Percentiles rank a stretch among this genome's conserved stretches.
Conservation (phyloP, 805 yeast genomes). For the Candida patagonica region DNA sequence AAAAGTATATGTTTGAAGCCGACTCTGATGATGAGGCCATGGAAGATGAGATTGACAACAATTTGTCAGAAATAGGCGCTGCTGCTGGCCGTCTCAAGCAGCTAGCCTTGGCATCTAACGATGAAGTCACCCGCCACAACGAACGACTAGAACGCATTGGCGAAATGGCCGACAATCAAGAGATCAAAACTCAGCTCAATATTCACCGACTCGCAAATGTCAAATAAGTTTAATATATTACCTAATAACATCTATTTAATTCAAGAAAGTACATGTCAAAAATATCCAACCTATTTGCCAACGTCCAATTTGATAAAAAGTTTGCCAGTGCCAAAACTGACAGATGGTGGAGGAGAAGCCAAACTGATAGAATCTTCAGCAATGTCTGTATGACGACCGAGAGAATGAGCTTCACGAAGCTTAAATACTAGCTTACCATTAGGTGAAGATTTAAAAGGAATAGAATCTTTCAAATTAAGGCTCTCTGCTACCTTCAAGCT, state of each 20-base stretch:
- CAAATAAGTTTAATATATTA: conserved; percentile 10
- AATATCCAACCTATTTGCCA: too few species aligned
- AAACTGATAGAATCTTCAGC: conserved; percentile 45
- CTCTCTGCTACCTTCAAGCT: conserved; percentile 43
- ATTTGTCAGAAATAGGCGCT: conserved; percentile 66
- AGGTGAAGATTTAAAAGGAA: conserved; percentile 56
- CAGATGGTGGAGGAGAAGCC: background rate
- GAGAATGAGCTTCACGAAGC: conserved; percentile 57
- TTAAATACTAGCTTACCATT: conserved; percentile 52
- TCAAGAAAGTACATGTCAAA: too few species aligned
- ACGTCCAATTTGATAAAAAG: background rate
- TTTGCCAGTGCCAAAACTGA: background rate
- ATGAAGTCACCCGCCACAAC: conserved; percentile 75
- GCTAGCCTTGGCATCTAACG: conserved; percentile 62
- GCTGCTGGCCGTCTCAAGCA: conserved; percentile 62
- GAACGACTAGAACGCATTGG: conserved; percentile 63
- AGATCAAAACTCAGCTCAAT: conserved; percentile 73
- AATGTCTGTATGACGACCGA: conserved; percentile 60
- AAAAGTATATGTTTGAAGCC: conserved; percentile 71
- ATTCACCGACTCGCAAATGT: conserved; percentile 49
- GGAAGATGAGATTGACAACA: conserved; percentile 79
- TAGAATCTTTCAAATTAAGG: conserved; percentile 39
- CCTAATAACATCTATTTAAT: too few species aligned
- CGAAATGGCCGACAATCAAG: conserved; percentile 76
- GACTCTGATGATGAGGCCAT: conserved; percentile 90